Evolutionary conservation across 139 green algal species (phyloP).

Genomic region (Coelastrella sp.): DNA sequence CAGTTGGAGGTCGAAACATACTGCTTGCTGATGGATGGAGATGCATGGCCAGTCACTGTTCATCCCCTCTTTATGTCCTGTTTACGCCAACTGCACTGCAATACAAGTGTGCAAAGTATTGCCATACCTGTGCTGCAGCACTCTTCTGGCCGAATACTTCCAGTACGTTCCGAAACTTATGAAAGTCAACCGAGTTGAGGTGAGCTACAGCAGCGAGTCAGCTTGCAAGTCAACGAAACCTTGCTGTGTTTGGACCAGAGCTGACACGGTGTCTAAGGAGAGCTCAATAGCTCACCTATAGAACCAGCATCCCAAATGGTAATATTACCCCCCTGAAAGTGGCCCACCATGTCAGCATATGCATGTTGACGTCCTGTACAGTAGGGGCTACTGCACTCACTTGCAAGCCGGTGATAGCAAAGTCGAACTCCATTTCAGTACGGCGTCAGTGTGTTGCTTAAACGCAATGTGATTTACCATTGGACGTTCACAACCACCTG

Average conservation of each 20-base stretch:
- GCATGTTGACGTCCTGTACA: neutral
- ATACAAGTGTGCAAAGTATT: neutral
- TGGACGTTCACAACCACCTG: too few relatives aligned
- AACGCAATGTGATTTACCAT: too few relatives aligned
- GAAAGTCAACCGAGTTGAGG: slow-evolving; percentile 30
- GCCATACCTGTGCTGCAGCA: slow-evolving; percentile 48
- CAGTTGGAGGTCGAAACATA: neutral
- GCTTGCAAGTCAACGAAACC: neutral
- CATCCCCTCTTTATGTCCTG: neutral
- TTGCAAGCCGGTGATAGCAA: slow-evolving; percentile 4
- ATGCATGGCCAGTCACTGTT: neutral
- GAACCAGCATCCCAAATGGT: slow-evolving; percentile 19
- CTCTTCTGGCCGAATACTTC: slow-evolving; percentile 48
- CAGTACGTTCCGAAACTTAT: slow-evolving; percentile 50
- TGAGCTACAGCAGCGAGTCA: neutral
- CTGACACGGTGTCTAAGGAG: neutral
- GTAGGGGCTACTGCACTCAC: neutral
- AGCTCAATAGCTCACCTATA: neutral
- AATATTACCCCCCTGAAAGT: neutral
- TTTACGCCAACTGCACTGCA: neutral
- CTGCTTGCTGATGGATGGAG: neutral
- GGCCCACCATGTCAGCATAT: neutral
- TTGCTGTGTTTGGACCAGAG: neutral
- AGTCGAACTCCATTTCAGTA: slow-evolving; percentile 26
- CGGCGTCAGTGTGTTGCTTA: too few relatives aligned